These are phyloP conservation scores for Geranium brycei DNA, from an alignment of 345 rosid species.

Conservation along the genomic window DNA sequence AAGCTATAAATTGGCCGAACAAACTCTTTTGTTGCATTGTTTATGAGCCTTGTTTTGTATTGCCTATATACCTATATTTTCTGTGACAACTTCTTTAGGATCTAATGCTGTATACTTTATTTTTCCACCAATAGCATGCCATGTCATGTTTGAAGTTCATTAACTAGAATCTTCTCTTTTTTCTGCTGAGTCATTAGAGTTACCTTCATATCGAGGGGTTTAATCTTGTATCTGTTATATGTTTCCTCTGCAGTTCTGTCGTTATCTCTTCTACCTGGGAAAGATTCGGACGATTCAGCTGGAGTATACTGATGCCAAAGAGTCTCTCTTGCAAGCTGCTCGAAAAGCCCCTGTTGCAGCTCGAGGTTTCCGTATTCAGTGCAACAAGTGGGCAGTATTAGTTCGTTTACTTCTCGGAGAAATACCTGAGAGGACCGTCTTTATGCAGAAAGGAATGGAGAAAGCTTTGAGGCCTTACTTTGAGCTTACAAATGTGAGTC, in stretches of 20 bases:
- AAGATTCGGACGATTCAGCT: slow-evolving; percentile 77
- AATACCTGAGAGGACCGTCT: slow-evolving; percentile 70
- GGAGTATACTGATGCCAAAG: slow-evolving; percentile 86
- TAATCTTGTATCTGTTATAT: neutral
- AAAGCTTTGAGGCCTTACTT: slow-evolving; percentile 71
- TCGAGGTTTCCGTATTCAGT: slow-evolving; percentile 57
- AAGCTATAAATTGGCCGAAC: too few relatives aligned
- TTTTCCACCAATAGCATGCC: too few relatives aligned
- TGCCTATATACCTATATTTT: too few relatives aligned
- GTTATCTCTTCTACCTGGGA: slow-evolving; percentile 76
- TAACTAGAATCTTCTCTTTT: too few relatives aligned
- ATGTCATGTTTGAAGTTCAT: too few relatives aligned
- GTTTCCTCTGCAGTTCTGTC: slow-evolving; percentile 52
- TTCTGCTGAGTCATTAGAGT: too few relatives aligned
- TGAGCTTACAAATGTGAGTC: slow-evolving; percentile 78
- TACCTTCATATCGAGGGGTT: too few relatives aligned
- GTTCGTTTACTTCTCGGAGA: slow-evolving; percentile 73
- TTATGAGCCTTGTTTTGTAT: too few relatives aligned
- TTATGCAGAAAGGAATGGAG: slow-evolving; percentile 86
- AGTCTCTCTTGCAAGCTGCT: slow-evolving; percentile 80
- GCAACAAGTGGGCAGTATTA: slow-evolving; percentile 75
- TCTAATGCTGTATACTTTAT: too few relatives aligned
- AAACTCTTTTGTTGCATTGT: too few relatives aligned
- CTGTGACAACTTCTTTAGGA: too few relatives aligned
- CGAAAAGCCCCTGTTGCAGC: slow-evolving; percentile 81